Conservation (phyloP, 2,329 filamentous ascomycete species). For the Teratosphaeria pseudoeucalypti region DNA sequence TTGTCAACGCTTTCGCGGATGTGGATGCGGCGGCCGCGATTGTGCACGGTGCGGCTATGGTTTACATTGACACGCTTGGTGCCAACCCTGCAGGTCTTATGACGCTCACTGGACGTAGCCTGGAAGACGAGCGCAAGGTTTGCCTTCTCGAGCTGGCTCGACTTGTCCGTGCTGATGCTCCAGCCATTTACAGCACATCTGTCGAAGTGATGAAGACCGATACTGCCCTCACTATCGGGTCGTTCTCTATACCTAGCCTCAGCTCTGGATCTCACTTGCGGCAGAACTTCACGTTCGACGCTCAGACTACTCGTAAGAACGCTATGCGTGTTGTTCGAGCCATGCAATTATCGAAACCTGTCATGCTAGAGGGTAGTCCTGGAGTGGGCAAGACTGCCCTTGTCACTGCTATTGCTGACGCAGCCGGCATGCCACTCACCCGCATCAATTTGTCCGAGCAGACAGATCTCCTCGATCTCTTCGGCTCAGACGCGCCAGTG, state of each 20-base stretch:
- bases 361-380: constrained; percentile 91
- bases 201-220: constrained; percentile 49
- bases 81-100: constrained; percentile 87
- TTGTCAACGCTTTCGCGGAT: constrained; percentile 53
- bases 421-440: constrained; percentile 71
- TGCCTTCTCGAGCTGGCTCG: constrained; percentile 65
- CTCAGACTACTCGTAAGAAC: constrained; percentile 81
- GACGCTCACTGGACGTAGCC: constrained; percentile 57
- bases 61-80: constrained; percentile 90
- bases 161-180: constrained; percentile 55
- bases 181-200: constrained; percentile 52
- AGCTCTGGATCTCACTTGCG: constrained; percentile 25
- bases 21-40: constrained; percentile 27
- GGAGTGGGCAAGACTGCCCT: constrained; percentile 96
- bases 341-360: constrained; percentile 78
- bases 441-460: constrained; percentile 97
- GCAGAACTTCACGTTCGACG: constrained; percentile 61
- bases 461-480: constrained; percentile 93
- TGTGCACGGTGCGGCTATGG: constrained; percentile 83
- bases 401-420: constrained; percentile 70
- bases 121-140: constrained; percentile 58
- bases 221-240: constrained; percentile 55
- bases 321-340: constrained; percentile 84
- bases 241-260: constrained; percentile 53
- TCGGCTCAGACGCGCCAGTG: constrained; percentile 90